Evolutionary conservation across 2,329 filamentous ascomycete species (phyloP).

Genomic region (Zymoseptoria passerinii): DNA sequence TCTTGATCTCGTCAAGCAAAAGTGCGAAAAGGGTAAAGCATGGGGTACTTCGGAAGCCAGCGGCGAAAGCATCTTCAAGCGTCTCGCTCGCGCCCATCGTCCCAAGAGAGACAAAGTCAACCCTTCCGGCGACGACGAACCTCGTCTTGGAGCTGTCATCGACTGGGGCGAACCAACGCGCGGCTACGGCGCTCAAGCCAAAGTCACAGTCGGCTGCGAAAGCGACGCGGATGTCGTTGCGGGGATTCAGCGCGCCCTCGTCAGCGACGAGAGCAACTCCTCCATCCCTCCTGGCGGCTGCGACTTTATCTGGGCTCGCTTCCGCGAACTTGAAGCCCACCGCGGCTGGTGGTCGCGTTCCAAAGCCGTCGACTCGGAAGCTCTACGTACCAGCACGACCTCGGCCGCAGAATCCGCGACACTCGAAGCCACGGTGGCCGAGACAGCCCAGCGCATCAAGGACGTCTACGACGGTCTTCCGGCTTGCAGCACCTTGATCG

Average conservation of each 20-base stretch:
- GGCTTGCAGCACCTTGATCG: conserved; percentile 51
- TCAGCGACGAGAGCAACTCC: conserved; percentile 34
- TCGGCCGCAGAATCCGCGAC: conserved; percentile 7
- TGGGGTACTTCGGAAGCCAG: conserved; percentile 77
- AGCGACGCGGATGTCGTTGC: conserved; percentile 51
- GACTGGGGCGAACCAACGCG: conserved; percentile 79
- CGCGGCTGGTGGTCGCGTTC: conserved; percentile 53
- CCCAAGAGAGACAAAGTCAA: conserved; percentile 34
- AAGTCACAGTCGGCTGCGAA: conserved; percentile 48
- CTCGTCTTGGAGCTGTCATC: conserved; percentile 63
- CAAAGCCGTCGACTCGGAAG: conserved; percentile 33
- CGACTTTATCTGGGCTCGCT: conserved; percentile 55
- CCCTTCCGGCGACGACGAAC: conserved; percentile 33
- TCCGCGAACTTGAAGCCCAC: conserved; percentile 52
- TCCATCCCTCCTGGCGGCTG: conserved; percentile 45
- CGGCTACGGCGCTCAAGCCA: conserved; percentile 50
- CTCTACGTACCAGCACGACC: conserved; percentile 24
- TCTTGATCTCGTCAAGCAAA: conserved; percentile 86
- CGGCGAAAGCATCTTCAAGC: conserved; percentile 82
- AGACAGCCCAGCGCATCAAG: conserved; percentile 44
- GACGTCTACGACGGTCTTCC: conserved; percentile 50
- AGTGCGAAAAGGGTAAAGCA: conserved; percentile 81
- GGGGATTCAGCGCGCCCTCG: conserved; percentile 46
- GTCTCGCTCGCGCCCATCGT: conserved; percentile 48
- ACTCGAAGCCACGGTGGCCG: conserved; percentile 41